Evolutionary conservation across 768 basidiomycete species (phyloP).

Genomic region (Paxillus rubicundulus): DNA sequence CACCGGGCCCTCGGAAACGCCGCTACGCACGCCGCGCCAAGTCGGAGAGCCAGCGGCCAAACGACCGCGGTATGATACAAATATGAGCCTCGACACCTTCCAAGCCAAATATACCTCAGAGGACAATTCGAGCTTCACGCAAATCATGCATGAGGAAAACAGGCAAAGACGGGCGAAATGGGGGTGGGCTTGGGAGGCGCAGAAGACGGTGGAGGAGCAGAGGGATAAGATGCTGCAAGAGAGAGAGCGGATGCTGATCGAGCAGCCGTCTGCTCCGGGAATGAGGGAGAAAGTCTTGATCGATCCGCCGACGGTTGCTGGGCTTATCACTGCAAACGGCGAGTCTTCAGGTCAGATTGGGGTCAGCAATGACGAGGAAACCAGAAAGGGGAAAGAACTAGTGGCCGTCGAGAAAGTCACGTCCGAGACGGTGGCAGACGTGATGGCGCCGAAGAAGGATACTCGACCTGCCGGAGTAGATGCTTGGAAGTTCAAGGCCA

Average conservation of each 20-base stretch:
- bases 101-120: slow-evolving; percentile 93
- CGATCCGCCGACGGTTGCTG: slow-evolving; percentile 54
- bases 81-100: slow-evolving; percentile 77
- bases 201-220: slow-evolving; percentile 71
- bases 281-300: slow-evolving; percentile 67
- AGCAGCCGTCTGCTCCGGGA: slow-evolving; percentile 58
- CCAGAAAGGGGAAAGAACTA: slow-evolving; percentile 24
- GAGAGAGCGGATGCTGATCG: slow-evolving; percentile 70
- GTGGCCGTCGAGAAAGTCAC: slow-evolving; percentile 20
- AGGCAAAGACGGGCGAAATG: slow-evolving; percentile 72
- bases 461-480: slow-evolving; percentile 70
- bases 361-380: slow-evolving; percentile 25
- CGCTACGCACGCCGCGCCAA: slow-evolving; percentile 45
- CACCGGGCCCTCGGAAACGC: slow-evolving; percentile 61
- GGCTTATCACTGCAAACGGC: slow-evolving; percentile 45
- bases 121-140: slow-evolving; percentile 95
- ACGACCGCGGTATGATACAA: slow-evolving; percentile 55
- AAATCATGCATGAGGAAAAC: slow-evolving; percentile 91
- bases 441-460: slow-evolving; percentile 80
- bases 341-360: slow-evolving; percentile 8
- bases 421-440: slow-evolving; percentile 47
- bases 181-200: slow-evolving; percentile 95
- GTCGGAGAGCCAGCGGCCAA: slow-evolving; percentile 47
- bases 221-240: slow-evolving; percentile 62
- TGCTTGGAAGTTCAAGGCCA: slow-evolving; percentile 80